Evolutionary conservation across 306 rosid species (phyloP), one percentile per base, ranked within the genome.

Genomic region (Dryas alaskensis): DNA sequence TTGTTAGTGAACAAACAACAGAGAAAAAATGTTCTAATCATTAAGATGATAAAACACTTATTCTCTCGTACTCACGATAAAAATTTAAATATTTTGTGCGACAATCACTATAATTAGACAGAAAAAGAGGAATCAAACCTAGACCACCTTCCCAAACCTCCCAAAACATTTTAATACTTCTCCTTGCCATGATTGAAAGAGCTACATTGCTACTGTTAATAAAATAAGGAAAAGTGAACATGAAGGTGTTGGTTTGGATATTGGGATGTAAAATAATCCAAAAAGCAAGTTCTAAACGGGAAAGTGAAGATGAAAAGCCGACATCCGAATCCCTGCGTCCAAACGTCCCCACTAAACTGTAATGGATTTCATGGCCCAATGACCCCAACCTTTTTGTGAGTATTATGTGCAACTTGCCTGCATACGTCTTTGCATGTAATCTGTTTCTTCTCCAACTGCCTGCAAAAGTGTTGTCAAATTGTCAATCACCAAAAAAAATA

Each of bases 311-410:
- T 11, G 22, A 66, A 76, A 61, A 51, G 52, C 83, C 79, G 76
- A 83, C 86, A 79, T 43, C 69, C 70, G 70, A 74, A 78, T 82
- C 80, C 47, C 12, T 8, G 51, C 63, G 4, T 10, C 75, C 62
- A 17, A 64, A 48, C 69, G 64, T 53, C 78, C 76, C 69, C 58
- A 71, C 69, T 67, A 3, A 37, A 49, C 46, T 19, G 72, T 42
- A 37, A 10, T 62, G 67, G 79, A 79, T 72, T 62, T 67, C 10
- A 66, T 61, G 74, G 81, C 73, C 76, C 74, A 47, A 67, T 31
- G 14, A 4, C 44, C 25, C 66, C 46, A 1, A 22, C 57, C 40
- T 3, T 17, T 57, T 27, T 55, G 59, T 59, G 78, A 65, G 65
- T 74, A 17, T 50, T 52, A 8, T 40, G 10, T 25, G 50, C 79